These are phyloP conservation scores for Annona cherimola DNA, from an alignment of 164 flowering plant species.

Conservation along the genomic window DNA sequence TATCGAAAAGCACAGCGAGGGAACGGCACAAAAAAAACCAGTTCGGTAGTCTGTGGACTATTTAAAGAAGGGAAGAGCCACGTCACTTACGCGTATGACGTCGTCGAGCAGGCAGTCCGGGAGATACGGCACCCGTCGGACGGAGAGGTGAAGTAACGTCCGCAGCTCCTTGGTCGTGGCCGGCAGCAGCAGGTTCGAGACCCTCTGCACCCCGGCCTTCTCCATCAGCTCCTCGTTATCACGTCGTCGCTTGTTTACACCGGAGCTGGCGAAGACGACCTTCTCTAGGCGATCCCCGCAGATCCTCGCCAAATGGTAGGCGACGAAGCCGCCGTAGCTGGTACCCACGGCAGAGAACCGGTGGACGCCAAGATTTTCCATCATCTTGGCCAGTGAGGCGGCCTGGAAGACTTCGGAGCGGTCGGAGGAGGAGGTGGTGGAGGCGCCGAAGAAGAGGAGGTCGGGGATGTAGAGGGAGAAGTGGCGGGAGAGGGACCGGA, in stretches of 20 bases:
- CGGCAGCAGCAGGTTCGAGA: constrained; percentile 63
- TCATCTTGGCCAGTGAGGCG: constrained; percentile 32
- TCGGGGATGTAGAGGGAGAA: too few species aligned
- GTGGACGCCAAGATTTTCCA: constrained; percentile 42
- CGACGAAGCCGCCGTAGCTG: constrained; percentile 45
- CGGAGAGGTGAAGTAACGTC: constrained; percentile 27
- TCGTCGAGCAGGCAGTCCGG: constrained; percentile 61
- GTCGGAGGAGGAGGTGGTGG: constrained; percentile 36
- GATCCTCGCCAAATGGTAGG: constrained; percentile 57
- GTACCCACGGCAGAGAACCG: constrained; percentile 26
- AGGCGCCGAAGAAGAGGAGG: too few species aligned
- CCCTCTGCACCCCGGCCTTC: constrained; percentile 32
- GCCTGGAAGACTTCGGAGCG: constrained; percentile 71
- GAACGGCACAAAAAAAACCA: too few species aligned
- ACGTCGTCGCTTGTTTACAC: constrained; percentile 34
- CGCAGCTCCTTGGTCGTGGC: constrained; percentile 33
- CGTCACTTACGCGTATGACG: constrained; percentile 36
- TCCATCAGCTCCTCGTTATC: constrained; percentile 37
- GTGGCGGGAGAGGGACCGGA: too few species aligned
- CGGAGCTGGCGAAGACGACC: constrained; percentile 74
- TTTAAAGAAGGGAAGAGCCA: too few species aligned
- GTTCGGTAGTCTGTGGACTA: too few species aligned
- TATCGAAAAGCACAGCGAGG: too few species aligned
- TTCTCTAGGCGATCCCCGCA: constrained; percentile 57
- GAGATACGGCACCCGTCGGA: constrained; percentile 16